A percentile compares a stretch with the other conserved stretches of the same genome.
These are phyloP conservation scores for Pythium pyrilobum DNA, from an alignment of 352 stramenopile genomes.

Conservation along the genomic window DNA sequence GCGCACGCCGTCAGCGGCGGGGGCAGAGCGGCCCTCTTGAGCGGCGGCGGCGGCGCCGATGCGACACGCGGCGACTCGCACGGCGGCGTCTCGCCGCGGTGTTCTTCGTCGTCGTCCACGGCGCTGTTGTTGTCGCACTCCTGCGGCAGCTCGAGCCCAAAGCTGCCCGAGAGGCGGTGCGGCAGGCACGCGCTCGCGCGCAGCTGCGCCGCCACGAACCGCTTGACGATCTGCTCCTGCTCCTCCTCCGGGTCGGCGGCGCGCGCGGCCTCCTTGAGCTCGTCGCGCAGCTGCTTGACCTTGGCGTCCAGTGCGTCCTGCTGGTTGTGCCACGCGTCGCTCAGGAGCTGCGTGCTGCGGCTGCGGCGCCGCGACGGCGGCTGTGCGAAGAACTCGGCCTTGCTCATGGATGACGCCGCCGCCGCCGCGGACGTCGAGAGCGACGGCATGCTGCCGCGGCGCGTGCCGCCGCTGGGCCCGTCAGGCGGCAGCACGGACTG, in stretches of 20 bases:
- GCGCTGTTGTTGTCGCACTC: conserved; percentile 26
- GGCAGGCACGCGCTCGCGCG: conserved; percentile 7
- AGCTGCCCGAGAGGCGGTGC: conserved; percentile 13
- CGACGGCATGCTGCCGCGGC: not conserved
- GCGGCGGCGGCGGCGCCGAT: not conserved
- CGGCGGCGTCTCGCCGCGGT: not conserved
- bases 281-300: conserved; percentile 15
- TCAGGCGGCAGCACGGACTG: conserved; percentile 5
- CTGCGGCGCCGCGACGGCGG: conserved; percentile 4
- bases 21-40: not conserved
- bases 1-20: conserved; percentile 10
- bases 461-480: not conserved
- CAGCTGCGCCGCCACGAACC: conserved; percentile 55
- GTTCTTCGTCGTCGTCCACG: conserved; percentile 1
- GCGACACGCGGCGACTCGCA: too few relatives aligned
- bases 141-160: conserved; percentile 13
- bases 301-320: conserved; percentile 16
- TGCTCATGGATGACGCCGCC: conserved; percentile 10
- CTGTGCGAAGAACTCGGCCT: conserved; percentile 12
- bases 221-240: conserved; percentile 66
- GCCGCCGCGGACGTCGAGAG: not conserved
- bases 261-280: conserved; percentile 13
- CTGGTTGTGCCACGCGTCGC: conserved; percentile 8
- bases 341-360: conserved; percentile 3
- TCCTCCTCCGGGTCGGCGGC: conserved; percentile 24